phyloP scores from a whole-genome alignment of 768 basidiomycete genomes.

The Phanerochaete sordida region DNA sequence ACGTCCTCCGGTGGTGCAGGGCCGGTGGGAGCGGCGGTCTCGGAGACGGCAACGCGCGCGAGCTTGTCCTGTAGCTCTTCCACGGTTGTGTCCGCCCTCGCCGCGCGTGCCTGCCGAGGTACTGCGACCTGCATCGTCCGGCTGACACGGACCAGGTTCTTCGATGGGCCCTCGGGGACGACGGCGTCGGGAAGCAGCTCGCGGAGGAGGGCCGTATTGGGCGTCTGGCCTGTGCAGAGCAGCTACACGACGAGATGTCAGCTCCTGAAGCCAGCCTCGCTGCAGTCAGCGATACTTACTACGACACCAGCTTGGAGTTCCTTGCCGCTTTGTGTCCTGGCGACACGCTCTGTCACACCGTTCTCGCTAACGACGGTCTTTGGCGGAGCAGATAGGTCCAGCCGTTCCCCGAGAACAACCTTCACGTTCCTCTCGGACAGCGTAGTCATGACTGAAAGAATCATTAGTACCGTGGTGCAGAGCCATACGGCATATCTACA shows the following conservation, averaged over 20 bases:
- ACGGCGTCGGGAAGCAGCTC: conserved; percentile 17
- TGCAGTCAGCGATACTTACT: conserved; percentile 28
- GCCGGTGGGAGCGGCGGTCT: background rate
- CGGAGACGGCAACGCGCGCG: background rate
- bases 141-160: conserved; percentile 40
- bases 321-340: conserved; percentile 46
- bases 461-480: background rate
- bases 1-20: conserved; percentile 10
- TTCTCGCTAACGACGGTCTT: background rate
- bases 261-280: background rate
- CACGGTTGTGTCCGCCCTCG: background rate
- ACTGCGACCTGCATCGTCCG: conserved; percentile 50
- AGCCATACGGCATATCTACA: too few relatives aligned
- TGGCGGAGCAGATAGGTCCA: conserved; percentile 38
- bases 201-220: conserved; percentile 48
- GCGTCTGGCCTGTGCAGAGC: conserved; percentile 58
- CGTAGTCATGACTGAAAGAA: conserved; percentile 15
- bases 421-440: conserved; percentile 33
- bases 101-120: background rate
- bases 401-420: conserved; percentile 51
- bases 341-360: conserved; percentile 24
- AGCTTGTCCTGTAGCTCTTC: background rate
- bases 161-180: conserved; percentile 33
- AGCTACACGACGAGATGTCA: conserved; percentile 32
- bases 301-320: conserved; percentile 51